Conservation (phyloP, 345 rosid species). For the Citrus hindsii region DNA sequence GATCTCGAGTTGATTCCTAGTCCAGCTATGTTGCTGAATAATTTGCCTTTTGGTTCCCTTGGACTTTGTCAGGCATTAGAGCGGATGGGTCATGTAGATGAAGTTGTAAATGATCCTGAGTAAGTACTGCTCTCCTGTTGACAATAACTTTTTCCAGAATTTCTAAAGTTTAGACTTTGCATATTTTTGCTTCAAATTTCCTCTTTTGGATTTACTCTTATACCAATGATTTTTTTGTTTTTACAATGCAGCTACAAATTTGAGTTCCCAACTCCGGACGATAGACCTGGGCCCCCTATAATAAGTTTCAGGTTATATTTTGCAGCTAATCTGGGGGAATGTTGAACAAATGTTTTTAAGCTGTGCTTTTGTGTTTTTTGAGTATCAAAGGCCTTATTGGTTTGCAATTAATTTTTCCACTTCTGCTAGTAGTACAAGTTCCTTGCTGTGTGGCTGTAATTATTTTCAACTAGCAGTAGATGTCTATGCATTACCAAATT, state of each 20-base stretch:
- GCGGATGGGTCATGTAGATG: slow-evolving; percentile 87
- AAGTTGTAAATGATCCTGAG: slow-evolving; percentile 97
- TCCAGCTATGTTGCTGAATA: neutral
- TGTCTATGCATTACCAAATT: neutral
- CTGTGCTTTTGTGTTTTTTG: neutral
- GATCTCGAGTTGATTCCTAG: neutral
- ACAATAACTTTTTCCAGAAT: neutral
- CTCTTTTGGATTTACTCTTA: slow-evolving; percentile 4
- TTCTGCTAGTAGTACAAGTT: neutral
- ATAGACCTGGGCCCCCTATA: slow-evolving; percentile 93
- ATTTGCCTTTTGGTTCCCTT: slow-evolving; percentile 11
- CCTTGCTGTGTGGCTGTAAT: neutral
- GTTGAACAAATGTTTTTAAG: slow-evolving; percentile 1
- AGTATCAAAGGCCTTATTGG: neutral
- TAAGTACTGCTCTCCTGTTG: slow-evolving; percentile 35
- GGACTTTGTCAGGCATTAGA: slow-evolving; percentile 68
- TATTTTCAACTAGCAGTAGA: neutral
- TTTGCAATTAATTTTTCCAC: slow-evolving; percentile 2
- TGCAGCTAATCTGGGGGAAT: slow-evolving; percentile 10
- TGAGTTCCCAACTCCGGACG: slow-evolving; percentile 99
- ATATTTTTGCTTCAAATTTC: slow-evolving; percentile 1
- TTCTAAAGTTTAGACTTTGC: neutral
- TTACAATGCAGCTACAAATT: slow-evolving; percentile 85
- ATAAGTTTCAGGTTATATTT: slow-evolving; percentile 93
- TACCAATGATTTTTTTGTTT: slow-evolving; percentile 10